Evolutionary conservation across 2,329 filamentous ascomycete species (phyloP), one percentile per base, ranked within the genome.

Genomic region (Sporothrix mexicana): DNA sequence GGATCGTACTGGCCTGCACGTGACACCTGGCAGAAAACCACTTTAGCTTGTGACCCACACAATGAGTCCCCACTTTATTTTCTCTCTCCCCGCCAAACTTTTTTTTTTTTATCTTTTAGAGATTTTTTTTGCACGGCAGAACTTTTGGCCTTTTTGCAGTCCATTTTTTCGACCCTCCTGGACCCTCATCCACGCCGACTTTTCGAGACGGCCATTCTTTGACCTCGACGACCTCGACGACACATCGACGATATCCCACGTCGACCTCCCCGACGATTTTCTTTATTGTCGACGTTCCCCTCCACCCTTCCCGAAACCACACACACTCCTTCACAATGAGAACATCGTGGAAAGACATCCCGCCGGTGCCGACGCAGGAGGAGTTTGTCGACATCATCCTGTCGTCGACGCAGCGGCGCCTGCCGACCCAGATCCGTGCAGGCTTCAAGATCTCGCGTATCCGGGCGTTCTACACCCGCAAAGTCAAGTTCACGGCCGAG

Each of bases 301-400:
- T 36, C 30, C 30, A 7, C 17, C 7, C 45, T 36, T 69, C 17
- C 25, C 8, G 15, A 55, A 23, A n/a, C 30, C 20, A 57, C 53
- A 13, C 36, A 62, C 45, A 49, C 12, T 4, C 10, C 62, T 15
- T n/a, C 64, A 68, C 23, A 30, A 77, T 77, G 77, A 75, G 76
- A 64, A 77, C 74, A 12, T 75, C 74, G 36, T 78, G 89, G 89
- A 91, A 91, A 81, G 91, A 93, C 80, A 97, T 97, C 78, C 91
- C 92, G 75, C 93, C 94, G 77, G 93, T 97, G 77, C 95, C 95
- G 73, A 97, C 93, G 79, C 92, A 92, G 82, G 92, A 97, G 86
- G 96, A 99, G 84, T 98, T 99, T 80, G 88, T 99, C 78, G 96
- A 99, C 84, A 98, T 99, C 81, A 95, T 98, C 77, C 88, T 99